Evolutionary conservation across 2,329 filamentous ascomycete species (phyloP).

Genomic region (Ophiobolus disseminans): DNA sequence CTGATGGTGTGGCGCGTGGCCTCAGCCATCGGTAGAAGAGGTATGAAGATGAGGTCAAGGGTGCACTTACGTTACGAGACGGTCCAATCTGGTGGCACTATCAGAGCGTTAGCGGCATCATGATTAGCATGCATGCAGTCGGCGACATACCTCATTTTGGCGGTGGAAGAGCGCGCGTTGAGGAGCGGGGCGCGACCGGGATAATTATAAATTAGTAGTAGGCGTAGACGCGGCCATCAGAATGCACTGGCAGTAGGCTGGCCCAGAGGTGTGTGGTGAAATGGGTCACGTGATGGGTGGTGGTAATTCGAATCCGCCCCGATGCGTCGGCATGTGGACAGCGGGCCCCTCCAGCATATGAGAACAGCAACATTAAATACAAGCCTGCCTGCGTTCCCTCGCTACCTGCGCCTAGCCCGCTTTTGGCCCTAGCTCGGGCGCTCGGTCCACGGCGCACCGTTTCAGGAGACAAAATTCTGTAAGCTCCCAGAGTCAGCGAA

Average conservation of each 20-base stretch:
- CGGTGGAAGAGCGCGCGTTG: constrained; percentile 12
- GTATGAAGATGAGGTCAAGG: constrained; percentile 12
- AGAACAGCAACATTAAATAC: constrained; percentile 35
- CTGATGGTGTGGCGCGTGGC: too few species aligned
- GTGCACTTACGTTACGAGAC: constrained; percentile 48
- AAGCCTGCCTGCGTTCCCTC: constrained; percentile 6
- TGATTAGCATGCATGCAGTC: constrained; percentile 30
- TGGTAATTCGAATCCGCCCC: constrained; percentile 33
- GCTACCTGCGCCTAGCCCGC: background rate
- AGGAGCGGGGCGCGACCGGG: constrained; percentile 15
- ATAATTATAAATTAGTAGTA: constrained; percentile 37
- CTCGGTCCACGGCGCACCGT: constrained; percentile 27
- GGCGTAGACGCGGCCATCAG: constrained; percentile 33
- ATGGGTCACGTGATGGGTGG: constrained; percentile 30
- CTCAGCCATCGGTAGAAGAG: background rate
- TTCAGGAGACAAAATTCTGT: constrained; percentile 43
- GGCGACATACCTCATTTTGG: constrained; percentile 41
- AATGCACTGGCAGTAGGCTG: constrained; percentile 8
- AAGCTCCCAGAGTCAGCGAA: constrained; percentile 29
- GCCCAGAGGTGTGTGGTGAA: constrained; percentile 7
- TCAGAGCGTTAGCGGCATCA: constrained; percentile 40
- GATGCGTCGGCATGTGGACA: constrained; percentile 29
- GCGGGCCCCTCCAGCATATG: constrained; percentile 35
- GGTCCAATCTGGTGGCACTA: constrained; percentile 49
- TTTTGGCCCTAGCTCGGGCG: constrained; percentile 24